These are phyloP conservation scores for Pluteus cervinus DNA, from an alignment of 768 basidiomycete genomes.

Conservation along the genomic window DNA sequence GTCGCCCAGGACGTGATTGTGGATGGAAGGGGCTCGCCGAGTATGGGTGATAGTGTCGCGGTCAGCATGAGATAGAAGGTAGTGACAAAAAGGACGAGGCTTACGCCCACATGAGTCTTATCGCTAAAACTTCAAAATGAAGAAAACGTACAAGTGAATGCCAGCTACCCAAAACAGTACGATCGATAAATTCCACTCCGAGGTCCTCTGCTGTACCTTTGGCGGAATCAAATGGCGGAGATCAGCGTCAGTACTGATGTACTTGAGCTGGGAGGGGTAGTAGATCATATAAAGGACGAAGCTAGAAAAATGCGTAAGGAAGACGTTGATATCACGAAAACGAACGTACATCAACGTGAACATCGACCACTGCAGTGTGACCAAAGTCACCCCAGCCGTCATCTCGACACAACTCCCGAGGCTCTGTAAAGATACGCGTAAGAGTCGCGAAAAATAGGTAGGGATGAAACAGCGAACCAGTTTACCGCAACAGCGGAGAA, in stretches of 20 bases:
- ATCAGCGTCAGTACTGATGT: too few species aligned
- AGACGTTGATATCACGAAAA: not conserved
- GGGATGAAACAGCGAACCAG: conserved; percentile 45
- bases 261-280: conserved; percentile 84
- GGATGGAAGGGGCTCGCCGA: conserved; percentile 31
- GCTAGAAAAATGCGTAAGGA: conserved; percentile 38
- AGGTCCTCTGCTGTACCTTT: conserved; percentile 14
- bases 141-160: conserved; percentile 63
- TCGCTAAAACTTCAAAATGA: too few species aligned
- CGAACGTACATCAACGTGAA: conserved; percentile 75
- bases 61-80: conserved; percentile 16
- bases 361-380: conserved; percentile 76
- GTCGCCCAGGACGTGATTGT: conserved; percentile 61
- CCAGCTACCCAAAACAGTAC: conserved; percentile 64
- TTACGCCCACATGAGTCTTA: too few species aligned
- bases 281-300: conserved; percentile 88
- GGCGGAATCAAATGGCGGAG: not conserved
- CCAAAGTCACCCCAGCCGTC: conserved; percentile 77
- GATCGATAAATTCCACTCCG: conserved; percentile 77
- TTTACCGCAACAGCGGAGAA: conserved; percentile 74
- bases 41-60: conserved; percentile 23
- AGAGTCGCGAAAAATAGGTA: not conserved
- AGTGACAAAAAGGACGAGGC: conserved; percentile 3
- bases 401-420: conserved; percentile 70
- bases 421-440: conserved; percentile 35